These are phyloP conservation scores for Cynanchum wilfordii DNA, from an alignment of 257 asterid genomes.

Conservation along the genomic window DNA sequence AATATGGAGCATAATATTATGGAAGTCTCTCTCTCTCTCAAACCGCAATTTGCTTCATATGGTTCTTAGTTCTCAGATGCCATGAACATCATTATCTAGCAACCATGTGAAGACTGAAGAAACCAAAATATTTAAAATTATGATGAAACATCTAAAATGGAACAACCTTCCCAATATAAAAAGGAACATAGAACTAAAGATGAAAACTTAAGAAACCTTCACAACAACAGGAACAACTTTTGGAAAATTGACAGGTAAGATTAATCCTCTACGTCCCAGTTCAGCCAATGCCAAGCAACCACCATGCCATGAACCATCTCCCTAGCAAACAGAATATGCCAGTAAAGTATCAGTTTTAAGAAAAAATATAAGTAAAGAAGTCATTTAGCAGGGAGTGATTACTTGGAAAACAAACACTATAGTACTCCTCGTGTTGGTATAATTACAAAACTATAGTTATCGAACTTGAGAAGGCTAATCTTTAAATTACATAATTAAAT, in stretches of 20 bases:
- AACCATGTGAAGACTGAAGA: not conserved
- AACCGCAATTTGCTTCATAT: not conserved
- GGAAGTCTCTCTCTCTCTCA: too few species aligned
- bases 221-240: constrained; percentile 87
- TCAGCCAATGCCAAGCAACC: constrained; percentile 99
- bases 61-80: not conserved
- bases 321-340: constrained; percentile 41
- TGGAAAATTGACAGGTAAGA: constrained; percentile 73
- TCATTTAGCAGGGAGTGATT: not conserved
- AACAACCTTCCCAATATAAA: not conserved
- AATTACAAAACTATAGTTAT: not conserved
- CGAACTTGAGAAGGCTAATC: not conserved
- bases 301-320: constrained; percentile 99
- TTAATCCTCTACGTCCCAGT: constrained; percentile 94
- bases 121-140: not conserved
- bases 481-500: not conserved
- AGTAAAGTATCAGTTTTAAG: constrained; percentile 4
- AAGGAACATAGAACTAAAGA: constrained; percentile 14
- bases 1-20: not conserved
- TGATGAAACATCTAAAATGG: not conserved
- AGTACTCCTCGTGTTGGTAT: not conserved
- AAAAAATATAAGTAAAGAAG: not conserved
- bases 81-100: not conserved
- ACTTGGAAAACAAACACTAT: not conserved
- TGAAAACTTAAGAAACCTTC: constrained; percentile 39